These are phyloP conservation scores for Tylopilus intermedius DNA, from an alignment of 768 basidiomycete genomes.

Conservation along the genomic window DNA sequence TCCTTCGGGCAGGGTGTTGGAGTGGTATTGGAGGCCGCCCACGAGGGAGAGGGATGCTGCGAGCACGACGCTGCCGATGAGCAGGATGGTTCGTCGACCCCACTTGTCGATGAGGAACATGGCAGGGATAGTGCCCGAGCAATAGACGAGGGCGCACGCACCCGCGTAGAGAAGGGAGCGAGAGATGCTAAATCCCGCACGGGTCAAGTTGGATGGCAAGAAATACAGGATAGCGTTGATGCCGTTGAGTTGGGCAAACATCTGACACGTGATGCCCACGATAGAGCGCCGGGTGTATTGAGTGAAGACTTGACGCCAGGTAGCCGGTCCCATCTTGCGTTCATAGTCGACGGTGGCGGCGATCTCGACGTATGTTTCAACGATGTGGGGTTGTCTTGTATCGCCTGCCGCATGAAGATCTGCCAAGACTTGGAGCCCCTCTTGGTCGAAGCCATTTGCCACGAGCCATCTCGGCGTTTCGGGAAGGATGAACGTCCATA, in stretches of 20 bases:
- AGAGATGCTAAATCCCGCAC: slow-evolving; percentile 43
- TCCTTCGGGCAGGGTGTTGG: slow-evolving; percentile 37
- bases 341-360: slow-evolving; percentile 38
- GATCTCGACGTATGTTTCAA: slow-evolving; percentile 42
- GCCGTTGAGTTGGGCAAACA: slow-evolving; percentile 52
- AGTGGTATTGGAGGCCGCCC: slow-evolving; percentile 46
- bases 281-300: slow-evolving; percentile 46
- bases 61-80: slow-evolving; percentile 42
- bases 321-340: slow-evolving; percentile 35
- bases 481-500: slow-evolving; percentile 46
- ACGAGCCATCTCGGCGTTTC: slow-evolving; percentile 54
- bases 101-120: slow-evolving; percentile 50
- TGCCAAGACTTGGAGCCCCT: slow-evolving; percentile 50
- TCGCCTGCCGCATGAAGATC: slow-evolving; percentile 54
- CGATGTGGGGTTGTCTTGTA: slow-evolving; percentile 37
- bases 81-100: slow-evolving; percentile 48
- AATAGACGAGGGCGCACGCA: slow-evolving; percentile 45
- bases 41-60: slow-evolving; percentile 44
- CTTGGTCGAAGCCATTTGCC: slow-evolving; percentile 46
- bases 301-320: slow-evolving; percentile 48
- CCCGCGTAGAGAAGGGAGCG: slow-evolving; percentile 44
- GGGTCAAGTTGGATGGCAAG: slow-evolving; percentile 47
- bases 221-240: slow-evolving; percentile 58
- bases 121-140: slow-evolving; percentile 46
- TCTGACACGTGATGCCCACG: slow-evolving; percentile 52